A percentile compares a stretch with the other conserved stretches of the same genome.
These are phyloP conservation scores for Suhomyces prunicola DNA, from an alignment of 805 yeast species.

Conservation along the genomic window DNA sequence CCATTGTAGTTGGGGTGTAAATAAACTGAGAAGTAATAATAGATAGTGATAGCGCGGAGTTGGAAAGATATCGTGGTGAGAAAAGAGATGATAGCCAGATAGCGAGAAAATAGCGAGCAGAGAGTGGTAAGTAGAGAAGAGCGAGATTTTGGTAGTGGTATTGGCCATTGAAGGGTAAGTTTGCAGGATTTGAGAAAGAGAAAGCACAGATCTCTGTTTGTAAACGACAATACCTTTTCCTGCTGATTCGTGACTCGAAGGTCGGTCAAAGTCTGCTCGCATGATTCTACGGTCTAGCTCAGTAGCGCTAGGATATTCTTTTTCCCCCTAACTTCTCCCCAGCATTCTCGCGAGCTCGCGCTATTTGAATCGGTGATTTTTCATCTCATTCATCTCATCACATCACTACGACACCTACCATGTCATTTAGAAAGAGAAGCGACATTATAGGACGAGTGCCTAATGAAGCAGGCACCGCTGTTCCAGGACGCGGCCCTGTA, in stretches of 20 bases:
- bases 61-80: not conserved
- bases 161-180: too few species aligned
- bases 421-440: slow-evolving; percentile 44
- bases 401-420: slow-evolving; percentile 9
- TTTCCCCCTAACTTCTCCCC: not conserved
- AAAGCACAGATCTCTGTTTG: not conserved
- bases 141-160: too few species aligned
- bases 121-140: not conserved
- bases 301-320: too few species aligned
- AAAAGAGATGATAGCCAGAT: not conserved
- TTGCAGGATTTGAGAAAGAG: too few species aligned
- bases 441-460: slow-evolving; percentile 28
- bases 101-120: not conserved
- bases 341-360: not conserved
- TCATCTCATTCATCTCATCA: not conserved
- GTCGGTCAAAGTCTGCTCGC: not conserved
- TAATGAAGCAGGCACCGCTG: not conserved
- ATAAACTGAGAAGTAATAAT: not conserved
- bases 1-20: slow-evolving; percentile 39
- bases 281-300: not conserved
- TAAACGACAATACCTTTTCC: too few species aligned
- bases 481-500: slow-evolving; percentile 1
- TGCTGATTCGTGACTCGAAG: too few species aligned
- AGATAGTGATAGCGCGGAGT: not conserved
- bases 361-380: not conserved